Evolutionary conservation across 371 early-diverging fungal genomes (phyloP).

Genomic region (Apophysomyces variabilis): DNA sequence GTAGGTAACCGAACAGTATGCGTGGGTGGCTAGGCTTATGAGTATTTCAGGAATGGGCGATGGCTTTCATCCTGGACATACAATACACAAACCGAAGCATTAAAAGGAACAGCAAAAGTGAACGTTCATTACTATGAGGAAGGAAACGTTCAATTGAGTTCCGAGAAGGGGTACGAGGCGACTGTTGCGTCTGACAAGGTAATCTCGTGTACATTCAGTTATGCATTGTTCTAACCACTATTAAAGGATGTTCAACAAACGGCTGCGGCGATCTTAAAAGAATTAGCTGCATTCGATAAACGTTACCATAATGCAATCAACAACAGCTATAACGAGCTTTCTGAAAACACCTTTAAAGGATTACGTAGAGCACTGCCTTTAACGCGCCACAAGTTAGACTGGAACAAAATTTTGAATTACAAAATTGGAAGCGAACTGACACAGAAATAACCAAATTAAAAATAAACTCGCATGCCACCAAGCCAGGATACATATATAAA

Average conservation of each 20-base stretch:
- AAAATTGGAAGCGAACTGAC: constrained; percentile 61
- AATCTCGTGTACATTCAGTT: not conserved
- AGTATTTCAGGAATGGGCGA: constrained; percentile 78
- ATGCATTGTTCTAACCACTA: not conserved
- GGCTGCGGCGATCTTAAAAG: constrained; percentile 63
- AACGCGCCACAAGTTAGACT: constrained; percentile 92
- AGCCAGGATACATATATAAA: no score
- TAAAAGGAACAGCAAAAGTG: constrained; percentile 75
- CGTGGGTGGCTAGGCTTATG: not conserved
- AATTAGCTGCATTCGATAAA: constrained; percentile 75
- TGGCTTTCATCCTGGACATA: constrained; percentile 88
- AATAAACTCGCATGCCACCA: no score
- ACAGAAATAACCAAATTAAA: constrained; percentile 34
- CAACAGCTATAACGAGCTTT: constrained; percentile 77
- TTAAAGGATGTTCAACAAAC: constrained; percentile 51
- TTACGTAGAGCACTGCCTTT: constrained; percentile 91
- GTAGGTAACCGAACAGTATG: constrained; percentile 38
- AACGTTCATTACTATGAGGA: constrained; percentile 98
- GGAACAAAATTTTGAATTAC: constrained; percentile 79
- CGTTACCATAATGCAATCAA: constrained; percentile 85
- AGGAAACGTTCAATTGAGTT: constrained; percentile 95
- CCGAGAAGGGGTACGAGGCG: constrained; percentile 64
- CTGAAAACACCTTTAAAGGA: constrained; percentile 88
- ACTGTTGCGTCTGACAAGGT: constrained; percentile 37
- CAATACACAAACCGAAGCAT: constrained; percentile 55